phyloP scores from a whole-genome alignment of 768 basidiomycete genomes.

The Suillus placidus region DNA sequence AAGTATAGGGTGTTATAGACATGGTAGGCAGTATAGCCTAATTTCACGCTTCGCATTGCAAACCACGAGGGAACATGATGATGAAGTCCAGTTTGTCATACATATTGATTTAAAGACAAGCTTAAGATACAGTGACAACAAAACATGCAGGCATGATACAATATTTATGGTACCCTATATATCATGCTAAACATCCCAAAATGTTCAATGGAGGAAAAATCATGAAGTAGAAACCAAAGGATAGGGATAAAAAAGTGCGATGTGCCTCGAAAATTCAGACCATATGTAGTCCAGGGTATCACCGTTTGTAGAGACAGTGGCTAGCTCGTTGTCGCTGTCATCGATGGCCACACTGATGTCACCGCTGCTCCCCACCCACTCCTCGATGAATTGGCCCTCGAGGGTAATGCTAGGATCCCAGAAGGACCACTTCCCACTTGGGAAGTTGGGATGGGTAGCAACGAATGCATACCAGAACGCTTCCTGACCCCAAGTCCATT shows the following conservation, averaged over 20 bases:
- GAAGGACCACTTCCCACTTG: not conserved
- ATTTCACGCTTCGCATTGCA: not conserved
- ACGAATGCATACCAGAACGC: constrained; percentile 7
- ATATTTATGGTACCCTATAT: not conserved
- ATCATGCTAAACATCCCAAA: not conserved
- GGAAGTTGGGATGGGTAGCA: constrained; percentile 2
- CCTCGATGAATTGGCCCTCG: constrained; percentile 2
- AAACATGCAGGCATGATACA: not conserved
- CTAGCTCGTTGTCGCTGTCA: not conserved
- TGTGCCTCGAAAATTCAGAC: constrained; percentile 9
- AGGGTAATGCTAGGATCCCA: constrained; percentile 9
- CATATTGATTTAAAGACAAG: not conserved
- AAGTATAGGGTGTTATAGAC: not conserved
- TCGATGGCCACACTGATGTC: not conserved
- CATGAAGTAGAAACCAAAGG: constrained; percentile 7
- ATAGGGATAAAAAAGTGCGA: constrained; percentile 7
- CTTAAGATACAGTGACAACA: no score
- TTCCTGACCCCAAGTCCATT: constrained; percentile 4
- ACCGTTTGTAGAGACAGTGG: not conserved
- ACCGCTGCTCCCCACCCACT: not conserved
- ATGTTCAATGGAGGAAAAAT: not conserved
- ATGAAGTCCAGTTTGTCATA: not conserved
- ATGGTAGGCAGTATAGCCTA: not conserved
- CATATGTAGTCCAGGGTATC: constrained; percentile 4
- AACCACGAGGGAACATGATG: not conserved